These are phyloP conservation scores for Whalleya microplaca DNA, from an alignment of 2,329 filamentous ascomycete species.

Conservation along the genomic window DNA sequence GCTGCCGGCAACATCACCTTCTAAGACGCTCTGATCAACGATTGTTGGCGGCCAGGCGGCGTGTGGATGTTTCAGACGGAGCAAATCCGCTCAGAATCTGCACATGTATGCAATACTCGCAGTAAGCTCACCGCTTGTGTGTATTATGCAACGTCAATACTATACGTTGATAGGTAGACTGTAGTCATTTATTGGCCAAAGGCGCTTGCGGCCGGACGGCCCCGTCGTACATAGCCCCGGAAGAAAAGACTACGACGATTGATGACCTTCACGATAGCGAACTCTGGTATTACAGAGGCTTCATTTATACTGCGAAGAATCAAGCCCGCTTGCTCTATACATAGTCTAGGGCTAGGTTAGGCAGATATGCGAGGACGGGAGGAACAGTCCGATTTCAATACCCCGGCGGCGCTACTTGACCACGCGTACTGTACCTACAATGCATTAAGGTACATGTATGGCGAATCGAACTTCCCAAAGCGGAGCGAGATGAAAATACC, in stretches of 20 bases:
- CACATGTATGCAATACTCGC: conserved; percentile 2
- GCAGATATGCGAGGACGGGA: background rate
- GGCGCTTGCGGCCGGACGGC: too few species aligned
- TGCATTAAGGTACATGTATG: background rate
- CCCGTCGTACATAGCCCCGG: too few species aligned
- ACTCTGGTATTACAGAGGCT: background rate
- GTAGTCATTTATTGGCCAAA: too few species aligned
- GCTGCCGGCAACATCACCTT: background rate
- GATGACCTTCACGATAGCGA: background rate
- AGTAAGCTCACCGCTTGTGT: background rate
- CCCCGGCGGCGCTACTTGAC: background rate
- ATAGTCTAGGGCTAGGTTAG: background rate
- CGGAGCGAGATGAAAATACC: background rate
- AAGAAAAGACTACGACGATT: too few species aligned
- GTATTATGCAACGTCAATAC: too few species aligned
- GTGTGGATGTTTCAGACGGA: conserved; percentile 18
- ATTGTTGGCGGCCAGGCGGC: conserved; percentile 12
- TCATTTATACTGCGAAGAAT: background rate
- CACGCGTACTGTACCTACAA: background rate
- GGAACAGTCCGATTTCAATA: background rate
- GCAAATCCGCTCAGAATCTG: conserved; percentile 14
- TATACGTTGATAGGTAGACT: too few species aligned
- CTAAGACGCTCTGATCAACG: conserved; percentile 6
- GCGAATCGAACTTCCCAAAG: background rate
- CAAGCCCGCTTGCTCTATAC: background rate